phyloP scores from a whole-genome alignment of 116 monocot genomes.

The Zostera marina region DNA sequence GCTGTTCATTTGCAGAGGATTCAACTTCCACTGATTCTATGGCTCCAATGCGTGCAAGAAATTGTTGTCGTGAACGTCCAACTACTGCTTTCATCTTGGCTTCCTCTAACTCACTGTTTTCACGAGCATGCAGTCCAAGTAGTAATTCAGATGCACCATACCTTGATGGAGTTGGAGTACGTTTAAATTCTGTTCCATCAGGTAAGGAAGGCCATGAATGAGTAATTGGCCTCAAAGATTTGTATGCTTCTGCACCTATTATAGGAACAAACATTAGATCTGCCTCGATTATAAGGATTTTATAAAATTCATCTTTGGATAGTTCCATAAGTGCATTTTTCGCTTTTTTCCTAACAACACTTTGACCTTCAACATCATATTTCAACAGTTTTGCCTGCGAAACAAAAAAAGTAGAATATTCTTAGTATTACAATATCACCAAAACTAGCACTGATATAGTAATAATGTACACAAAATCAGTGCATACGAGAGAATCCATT shows the following conservation, averaged over 20 bases:
- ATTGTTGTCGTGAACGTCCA: slow-evolving; percentile 84
- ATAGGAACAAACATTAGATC: slow-evolving; percentile 59
- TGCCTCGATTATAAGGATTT: slow-evolving; percentile 59
- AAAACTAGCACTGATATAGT: too few relatives aligned
- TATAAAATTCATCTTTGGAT: slow-evolving; percentile 54
- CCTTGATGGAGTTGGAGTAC: slow-evolving; percentile 39
- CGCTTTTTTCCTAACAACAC: slow-evolving; percentile 52
- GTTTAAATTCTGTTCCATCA: slow-evolving; percentile 55
- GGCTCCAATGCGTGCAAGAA: slow-evolving; percentile 82
- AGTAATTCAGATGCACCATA: slow-evolving; percentile 81
- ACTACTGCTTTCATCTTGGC: slow-evolving; percentile 63
- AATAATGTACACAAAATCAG: too few relatives aligned
- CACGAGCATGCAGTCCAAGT: slow-evolving; percentile 42
- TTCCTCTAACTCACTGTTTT: slow-evolving; percentile 40
- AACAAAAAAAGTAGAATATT: background rate
- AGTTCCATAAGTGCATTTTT: slow-evolving; percentile 56
- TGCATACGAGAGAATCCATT: too few relatives aligned
- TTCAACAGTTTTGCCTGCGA: slow-evolving; percentile 53
- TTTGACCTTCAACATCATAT: slow-evolving; percentile 25
- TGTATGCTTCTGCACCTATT: slow-evolving; percentile 53
- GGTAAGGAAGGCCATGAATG: slow-evolving; percentile 82
- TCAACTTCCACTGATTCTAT: slow-evolving; percentile 42
- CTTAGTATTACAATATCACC: too few relatives aligned
- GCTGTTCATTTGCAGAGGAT: slow-evolving; percentile 13
- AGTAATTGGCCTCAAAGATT: slow-evolving; percentile 38